Evolutionary conservation across 495 filamentous ascomycete genomes (phyloP), one percentile per base, ranked within the genome.

Genomic region (Cairneyella variabilis): DNA sequence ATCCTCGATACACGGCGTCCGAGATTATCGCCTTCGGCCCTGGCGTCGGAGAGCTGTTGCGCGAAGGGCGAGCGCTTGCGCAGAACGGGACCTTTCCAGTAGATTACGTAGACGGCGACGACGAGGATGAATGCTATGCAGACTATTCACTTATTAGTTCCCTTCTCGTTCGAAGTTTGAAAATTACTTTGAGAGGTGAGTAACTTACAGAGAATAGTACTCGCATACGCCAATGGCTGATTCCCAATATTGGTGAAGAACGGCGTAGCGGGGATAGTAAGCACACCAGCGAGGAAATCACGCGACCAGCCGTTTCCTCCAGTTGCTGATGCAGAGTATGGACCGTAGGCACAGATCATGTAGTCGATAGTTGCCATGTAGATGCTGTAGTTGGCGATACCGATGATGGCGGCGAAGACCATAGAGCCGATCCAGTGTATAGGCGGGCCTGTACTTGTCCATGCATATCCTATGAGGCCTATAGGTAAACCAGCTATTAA

Each of bases 321-420:
- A 1, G 88, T 90, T 0, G 88, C 88, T 0, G 86, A 90, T 3
- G 88, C 85, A 22, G 85, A 83, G 65, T 89, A 90, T 0, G 83
- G 84, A 0, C 87, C 88, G 63, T 91, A 90, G 1, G 84, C 79
- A 37, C 79, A 82, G n/a, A 90, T 80, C 87, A 90, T 90, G 69
- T 91, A 91, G 58, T 91, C 87, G 52, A 90, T 87, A 0, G 88
- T 89, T 0, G 84, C 85, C 85, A 89, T 88, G 68, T 88, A 86
- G 57, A 88, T 86, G 41, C 76, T 73, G 56, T 86, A 86, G 60
- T 87, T 85, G 21, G 83, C 83, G 49, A 85, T 83, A 8, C 80
- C 83, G 50, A 88, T 82, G n/a, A 86, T 62, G 18, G 72, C 71
- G 1, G 72, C 70, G 40, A 82, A 83, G 17, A 85, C 66, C 68